Evolutionary conservation across 2,329 filamentous ascomycete genomes (phyloP).

Genomic region (Stachybotrys chlorohalonatus): DNA sequence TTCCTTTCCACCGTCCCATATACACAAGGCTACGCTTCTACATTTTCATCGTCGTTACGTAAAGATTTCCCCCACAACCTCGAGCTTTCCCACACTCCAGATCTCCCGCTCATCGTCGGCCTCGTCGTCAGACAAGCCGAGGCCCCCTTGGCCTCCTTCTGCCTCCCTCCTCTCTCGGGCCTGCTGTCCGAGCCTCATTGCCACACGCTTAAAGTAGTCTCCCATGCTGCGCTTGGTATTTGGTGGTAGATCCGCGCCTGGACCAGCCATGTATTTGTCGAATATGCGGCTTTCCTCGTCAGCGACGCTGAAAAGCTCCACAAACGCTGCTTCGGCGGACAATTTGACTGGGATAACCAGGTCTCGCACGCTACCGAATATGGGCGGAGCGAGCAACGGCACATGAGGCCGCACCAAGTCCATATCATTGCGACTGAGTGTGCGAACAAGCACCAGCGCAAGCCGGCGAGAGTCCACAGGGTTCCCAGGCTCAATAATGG

Average conservation of each 20-base stretch:
- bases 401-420: conserved; percentile 78
- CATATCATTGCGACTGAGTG: conserved; percentile 68
- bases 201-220: conserved; percentile 95
- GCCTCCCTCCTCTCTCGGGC: conserved; percentile 84
- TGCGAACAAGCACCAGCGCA: conserved; percentile 79
- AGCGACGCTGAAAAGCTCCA: conserved; percentile 82
- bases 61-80: conserved; percentile 57
- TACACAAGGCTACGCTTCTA: neutral
- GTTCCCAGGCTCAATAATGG: conserved; percentile 66
- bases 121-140: conserved; percentile 86
- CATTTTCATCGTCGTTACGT: conserved; percentile 22
- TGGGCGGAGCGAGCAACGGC: conserved; percentile 64
- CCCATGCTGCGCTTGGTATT: conserved; percentile 81
- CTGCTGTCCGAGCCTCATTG: conserved; percentile 73
- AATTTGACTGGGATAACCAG: conserved; percentile 91
- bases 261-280: conserved; percentile 75
- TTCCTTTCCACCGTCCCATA: conserved; percentile 1
- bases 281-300: conserved; percentile 81
- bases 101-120: conserved; percentile 90
- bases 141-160: conserved; percentile 76
- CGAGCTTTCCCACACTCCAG: conserved; percentile 88
- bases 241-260: conserved; percentile 56
- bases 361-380: conserved; percentile 88
- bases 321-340: conserved; percentile 87
- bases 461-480: conserved; percentile 78